phyloP scores from a whole-genome alignment of 2,329 filamentous ascomycete species.

The Penicillium sp. region DNA sequence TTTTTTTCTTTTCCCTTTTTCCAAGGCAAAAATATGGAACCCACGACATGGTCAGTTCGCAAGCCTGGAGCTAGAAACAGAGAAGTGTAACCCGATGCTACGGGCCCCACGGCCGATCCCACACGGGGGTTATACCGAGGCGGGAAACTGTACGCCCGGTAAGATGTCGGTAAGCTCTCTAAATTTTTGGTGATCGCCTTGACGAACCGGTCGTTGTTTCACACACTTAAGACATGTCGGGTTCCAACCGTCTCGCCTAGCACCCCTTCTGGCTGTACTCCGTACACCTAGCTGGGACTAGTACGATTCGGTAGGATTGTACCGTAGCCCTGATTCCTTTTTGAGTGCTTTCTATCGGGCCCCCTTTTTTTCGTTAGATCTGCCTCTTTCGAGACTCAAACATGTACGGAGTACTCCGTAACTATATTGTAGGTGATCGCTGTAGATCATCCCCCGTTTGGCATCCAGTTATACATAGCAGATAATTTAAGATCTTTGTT shows the following conservation, averaged over 20 bases:
- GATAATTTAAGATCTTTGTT: background rate
- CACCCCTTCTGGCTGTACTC: background rate
- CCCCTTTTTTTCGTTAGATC: background rate
- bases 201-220: conserved; percentile 25
- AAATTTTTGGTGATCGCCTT: background rate
- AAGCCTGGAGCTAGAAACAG: background rate
- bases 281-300: background rate
- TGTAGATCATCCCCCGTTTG: conserved; percentile 14
- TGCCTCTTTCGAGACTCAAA: background rate
- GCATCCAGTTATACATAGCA: conserved; percentile 13
- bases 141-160: conserved; percentile 2
- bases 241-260: background rate
- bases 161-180: conserved; percentile 3
- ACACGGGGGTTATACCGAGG: conserved; percentile 25
- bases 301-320: background rate
- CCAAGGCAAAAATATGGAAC: background rate
- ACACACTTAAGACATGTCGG: conserved; percentile 2
- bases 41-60: conserved; percentile 1
- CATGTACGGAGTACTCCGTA: background rate
- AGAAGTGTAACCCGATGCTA: background rate
- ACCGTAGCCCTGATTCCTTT: conserved; percentile 1
- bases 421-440: conserved; percentile 3
- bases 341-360: background rate
- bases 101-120: conserved; percentile 12
- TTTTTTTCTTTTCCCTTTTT: background rate